A percentile compares a stretch with the other conserved stretches of the same genome.
These are phyloP conservation scores for Plectranthus barbatus DNA, from an alignment of 257 asterid species.

Conservation along the genomic window DNA sequence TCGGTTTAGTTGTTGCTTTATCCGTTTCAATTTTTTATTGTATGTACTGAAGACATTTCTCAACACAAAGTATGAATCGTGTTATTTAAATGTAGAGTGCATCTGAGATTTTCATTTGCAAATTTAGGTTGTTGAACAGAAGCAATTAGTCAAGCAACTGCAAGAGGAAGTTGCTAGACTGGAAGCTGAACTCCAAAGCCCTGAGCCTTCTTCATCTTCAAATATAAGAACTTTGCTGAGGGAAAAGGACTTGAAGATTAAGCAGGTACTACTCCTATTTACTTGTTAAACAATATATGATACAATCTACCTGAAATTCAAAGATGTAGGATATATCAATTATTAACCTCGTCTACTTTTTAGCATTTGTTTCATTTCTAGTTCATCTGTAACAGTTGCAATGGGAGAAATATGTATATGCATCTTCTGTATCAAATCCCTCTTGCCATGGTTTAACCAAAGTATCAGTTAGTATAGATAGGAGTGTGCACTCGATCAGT, in stretches of 20 bases:
- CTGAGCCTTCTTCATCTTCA: constrained; percentile 56
- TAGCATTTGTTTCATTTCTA: background rate
- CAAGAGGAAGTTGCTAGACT: constrained; percentile 88
- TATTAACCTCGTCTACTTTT: background rate
- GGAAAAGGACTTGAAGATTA: constrained; percentile 77
- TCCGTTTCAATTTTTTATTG: background rate
- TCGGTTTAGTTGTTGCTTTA: background rate
- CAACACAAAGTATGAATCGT: background rate
- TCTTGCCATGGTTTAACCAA: background rate
- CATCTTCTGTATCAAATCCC: background rate
- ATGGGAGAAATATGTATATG: background rate
- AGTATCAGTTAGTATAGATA: background rate
- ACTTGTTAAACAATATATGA: background rate
- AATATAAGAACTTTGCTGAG: constrained; percentile 54
- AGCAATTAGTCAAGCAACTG: constrained; percentile 71
- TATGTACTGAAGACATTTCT: background rate
- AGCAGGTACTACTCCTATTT: constrained; percentile 44
- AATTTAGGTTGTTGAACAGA: constrained; percentile 64
- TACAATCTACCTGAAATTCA: constrained; percentile 1
- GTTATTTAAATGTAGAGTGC: background rate
- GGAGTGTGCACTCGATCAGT: too few species aligned
- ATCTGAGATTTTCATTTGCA: background rate
- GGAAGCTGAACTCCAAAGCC: constrained; percentile 89
- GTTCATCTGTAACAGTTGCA: background rate
- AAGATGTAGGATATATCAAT: background rate